A percentile compares a stretch with the other conserved stretches of the same genome.
Evolutionary conservation across 2,329 filamentous ascomycete species (phyloP).

Genomic region (Nemania bipapillata): DNA sequence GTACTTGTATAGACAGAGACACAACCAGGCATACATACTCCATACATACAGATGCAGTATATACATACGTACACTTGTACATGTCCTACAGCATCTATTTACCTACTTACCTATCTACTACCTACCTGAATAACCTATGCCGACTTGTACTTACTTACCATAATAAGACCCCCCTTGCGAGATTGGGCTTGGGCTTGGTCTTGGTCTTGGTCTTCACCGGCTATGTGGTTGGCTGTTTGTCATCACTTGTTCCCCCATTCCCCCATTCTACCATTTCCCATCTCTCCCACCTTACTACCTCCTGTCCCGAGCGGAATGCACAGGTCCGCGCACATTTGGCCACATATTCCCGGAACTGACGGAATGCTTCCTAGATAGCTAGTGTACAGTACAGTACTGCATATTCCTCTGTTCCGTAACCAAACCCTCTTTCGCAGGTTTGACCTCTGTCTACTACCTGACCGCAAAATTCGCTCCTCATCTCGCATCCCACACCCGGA

Average conservation of each 20-base stretch:
- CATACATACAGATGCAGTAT: background rate
- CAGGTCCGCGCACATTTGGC: conserved; percentile 27
- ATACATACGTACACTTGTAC: too few relatives aligned
- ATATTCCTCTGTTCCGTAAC: conserved; percentile 13
- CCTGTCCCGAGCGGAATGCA: conserved; percentile 32
- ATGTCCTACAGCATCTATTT: too few relatives aligned
- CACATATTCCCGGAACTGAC: conserved; percentile 35
- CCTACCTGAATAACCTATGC: background rate
- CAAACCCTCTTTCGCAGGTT: conserved; percentile 7
- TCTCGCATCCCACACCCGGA: conserved; percentile 16
- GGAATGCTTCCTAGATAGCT: conserved; percentile 23
- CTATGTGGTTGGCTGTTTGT: conserved; percentile 28
- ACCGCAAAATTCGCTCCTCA: background rate
- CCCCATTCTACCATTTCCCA: conserved; percentile 8
- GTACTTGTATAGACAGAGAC: background rate
- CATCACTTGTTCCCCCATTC: conserved; percentile 13
- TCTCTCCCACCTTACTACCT: conserved; percentile 12
- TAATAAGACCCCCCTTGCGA: conserved; percentile 23
- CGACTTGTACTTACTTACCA: conserved; percentile 16
- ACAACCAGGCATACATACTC: background rate
- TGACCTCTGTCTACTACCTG: conserved; percentile 1
- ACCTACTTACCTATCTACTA: background rate
- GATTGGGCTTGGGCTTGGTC: conserved; percentile 15
- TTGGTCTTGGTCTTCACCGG: conserved; percentile 23
- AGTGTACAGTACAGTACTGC: background rate